Base-by-base conservation (phyloP, 257 asterid genomes). In the Solanum stenotomum region DNA sequence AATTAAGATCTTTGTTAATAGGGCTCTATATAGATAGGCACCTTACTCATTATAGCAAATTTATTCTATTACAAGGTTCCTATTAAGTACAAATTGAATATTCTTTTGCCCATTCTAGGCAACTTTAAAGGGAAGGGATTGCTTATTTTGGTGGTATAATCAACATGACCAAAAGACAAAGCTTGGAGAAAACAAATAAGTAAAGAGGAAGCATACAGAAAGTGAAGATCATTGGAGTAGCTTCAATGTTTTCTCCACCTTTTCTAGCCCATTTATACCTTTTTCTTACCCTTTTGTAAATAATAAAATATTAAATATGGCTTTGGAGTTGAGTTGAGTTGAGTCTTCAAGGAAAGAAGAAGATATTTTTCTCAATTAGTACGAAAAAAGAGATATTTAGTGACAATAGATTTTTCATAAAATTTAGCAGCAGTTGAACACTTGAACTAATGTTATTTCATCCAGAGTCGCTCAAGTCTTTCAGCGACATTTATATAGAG, bases 141-240 rank as follows among this genome's bases (percentile, higher is more conserved):
- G 85, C 70, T 81, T 81, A 46, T 49, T 16, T 81, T 46, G 85
- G 20, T 46, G 85, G 85, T 46, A 81, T 81, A 46, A 81, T 81
- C 29, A 81, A 49, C 70, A 81, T 29, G 70, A 81, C 40, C 40
- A 46, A 81, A 81, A 11, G 85, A 46, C 67, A 46, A 81, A 81
- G 85, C 44, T 81, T 81, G 12, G 42, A 81, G 85, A 81, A 46
- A 81, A 46, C 85, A 81, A 81, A 81, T 29, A 81, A 77, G 85
- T 81, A 81, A 81, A 81, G 85, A 29, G 85, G 70, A 81, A 81
- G 85, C 85, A 81, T 81, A 81, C 85, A 81, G 23, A 81, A 81
- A 81, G 85, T 49, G 67, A 52, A 81, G 42, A 81, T 29, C 85
- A 27, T 81, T 81, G 85, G 40, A 81, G 85, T 81, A 81, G 25